These are phyloP conservation scores for Herpomyces periplanetae DNA, from an alignment of 2,329 filamentous ascomycete genomes.

Conservation along the genomic window DNA sequence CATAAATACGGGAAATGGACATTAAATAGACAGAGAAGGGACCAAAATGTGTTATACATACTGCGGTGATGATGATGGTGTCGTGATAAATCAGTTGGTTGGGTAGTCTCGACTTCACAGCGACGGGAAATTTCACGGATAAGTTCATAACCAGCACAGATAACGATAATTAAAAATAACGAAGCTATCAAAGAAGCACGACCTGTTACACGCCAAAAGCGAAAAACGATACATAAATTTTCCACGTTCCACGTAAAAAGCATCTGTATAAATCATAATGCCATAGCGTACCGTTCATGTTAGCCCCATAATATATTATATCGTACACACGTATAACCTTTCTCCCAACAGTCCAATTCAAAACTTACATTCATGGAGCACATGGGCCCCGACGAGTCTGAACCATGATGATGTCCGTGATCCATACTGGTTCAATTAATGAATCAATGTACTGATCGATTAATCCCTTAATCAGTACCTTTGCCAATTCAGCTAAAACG, in stretches of 20 bases:
- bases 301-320: neutral
- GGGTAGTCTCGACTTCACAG: conserved; percentile 22
- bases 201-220: conserved; percentile 46
- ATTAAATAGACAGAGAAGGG: too few relatives aligned
- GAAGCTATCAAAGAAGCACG: conserved; percentile 37
- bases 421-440: too few relatives aligned
- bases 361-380: conserved; percentile 2
- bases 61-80: too few relatives aligned
- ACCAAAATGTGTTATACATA: too few relatives aligned
- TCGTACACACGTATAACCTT: neutral
- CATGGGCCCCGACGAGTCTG: conserved; percentile 1
- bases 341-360: neutral
- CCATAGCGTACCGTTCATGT: conserved; percentile 1
- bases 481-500: too few relatives aligned
- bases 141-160: conserved; percentile 74
- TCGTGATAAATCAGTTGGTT: conserved; percentile 9
- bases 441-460: too few relatives aligned
- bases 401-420: conserved; percentile 1
- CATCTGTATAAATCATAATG: conserved; percentile 19
- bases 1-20: too few relatives aligned
- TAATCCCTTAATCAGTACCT: too few relatives aligned
- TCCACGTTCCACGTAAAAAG: conserved; percentile 82
- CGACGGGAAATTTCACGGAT: conserved; percentile 32
- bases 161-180: conserved; percentile 34
- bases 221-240: conserved; percentile 86